Evolutionary conservation across 1,284 basidiomycete genomes (phyloP).

Genomic region (Naganishia sp.): DNA sequence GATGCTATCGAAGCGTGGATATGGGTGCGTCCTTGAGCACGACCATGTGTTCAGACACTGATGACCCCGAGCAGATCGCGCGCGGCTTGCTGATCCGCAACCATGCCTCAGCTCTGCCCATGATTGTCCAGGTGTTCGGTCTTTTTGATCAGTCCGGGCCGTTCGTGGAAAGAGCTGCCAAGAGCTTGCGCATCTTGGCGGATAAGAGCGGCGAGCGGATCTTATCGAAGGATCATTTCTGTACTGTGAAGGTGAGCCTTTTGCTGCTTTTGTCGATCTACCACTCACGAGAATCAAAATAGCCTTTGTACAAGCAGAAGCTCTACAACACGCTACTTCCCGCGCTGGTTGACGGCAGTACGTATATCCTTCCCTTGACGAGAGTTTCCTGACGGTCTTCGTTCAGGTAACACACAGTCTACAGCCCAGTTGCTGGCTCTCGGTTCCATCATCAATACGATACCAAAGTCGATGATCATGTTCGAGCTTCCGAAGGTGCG

Average conservation of each 20-base stretch:
- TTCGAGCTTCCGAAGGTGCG: conserved; percentile 66
- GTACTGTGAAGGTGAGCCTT: conserved; percentile 68
- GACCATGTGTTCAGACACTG: not conserved
- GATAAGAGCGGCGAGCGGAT: conserved; percentile 60
- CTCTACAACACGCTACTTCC: conserved; percentile 76
- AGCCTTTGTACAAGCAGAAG: conserved; percentile 85
- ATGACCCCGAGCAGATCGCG: conserved; percentile 61
- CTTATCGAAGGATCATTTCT: conserved; percentile 74
- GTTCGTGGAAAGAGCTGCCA: conserved; percentile 60
- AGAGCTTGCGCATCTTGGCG: conserved; percentile 67
- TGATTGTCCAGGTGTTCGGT: conserved; percentile 67
- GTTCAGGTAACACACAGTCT: conserved; percentile 49
- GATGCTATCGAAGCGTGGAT: conserved; percentile 66
- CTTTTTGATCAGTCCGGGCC: conserved; percentile 63
- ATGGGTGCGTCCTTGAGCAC: conserved; percentile 61
- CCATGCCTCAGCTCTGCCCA: conserved; percentile 62
- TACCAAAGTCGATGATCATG: conserved; percentile 73
- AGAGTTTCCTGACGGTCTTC: not conserved
- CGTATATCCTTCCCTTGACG: conserved; percentile 40
- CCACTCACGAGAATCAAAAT: not conserved
- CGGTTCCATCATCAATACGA: conserved; percentile 74
- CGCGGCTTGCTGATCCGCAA: conserved; percentile 77
- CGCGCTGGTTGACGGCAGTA: conserved; percentile 65
- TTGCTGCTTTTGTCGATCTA: not conserved
- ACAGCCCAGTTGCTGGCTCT: conserved; percentile 78